phyloP scores from a whole-genome alignment of 2,329 filamentous ascomycete genomes.

The Neofusicoccum sp. region DNA sequence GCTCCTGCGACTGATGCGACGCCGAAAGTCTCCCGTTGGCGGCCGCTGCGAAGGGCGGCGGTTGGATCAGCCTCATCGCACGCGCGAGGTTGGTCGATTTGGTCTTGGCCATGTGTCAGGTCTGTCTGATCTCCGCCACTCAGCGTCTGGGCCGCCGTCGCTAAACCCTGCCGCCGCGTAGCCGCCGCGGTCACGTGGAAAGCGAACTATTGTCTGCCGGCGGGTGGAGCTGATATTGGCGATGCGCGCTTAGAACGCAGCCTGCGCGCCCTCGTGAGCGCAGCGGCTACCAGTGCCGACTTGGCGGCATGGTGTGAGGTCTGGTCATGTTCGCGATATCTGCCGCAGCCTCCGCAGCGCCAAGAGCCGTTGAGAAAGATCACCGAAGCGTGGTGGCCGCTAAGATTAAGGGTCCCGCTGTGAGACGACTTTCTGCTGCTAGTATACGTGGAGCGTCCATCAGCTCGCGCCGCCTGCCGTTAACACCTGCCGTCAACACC shows the following conservation, averaged over 20 bases:
- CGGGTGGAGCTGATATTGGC: too few relatives aligned
- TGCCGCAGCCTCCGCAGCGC: neutral
- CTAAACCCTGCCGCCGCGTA: neutral
- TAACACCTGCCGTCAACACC: neutral
- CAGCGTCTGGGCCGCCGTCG: slow-evolving; percentile 8
- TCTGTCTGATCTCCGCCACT: slow-evolving; percentile 1
- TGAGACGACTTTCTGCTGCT: neutral
- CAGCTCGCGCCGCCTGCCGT: neutral
- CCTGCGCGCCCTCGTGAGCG: neutral
- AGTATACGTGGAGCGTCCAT: neutral
- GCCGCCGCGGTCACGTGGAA: neutral
- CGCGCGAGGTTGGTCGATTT: neutral
- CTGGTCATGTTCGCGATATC: neutral
- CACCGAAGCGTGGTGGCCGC: neutral
- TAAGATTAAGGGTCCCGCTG: slow-evolving; percentile 8
- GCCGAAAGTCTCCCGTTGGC: neutral
- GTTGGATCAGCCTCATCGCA: neutral
- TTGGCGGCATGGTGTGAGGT: slow-evolving; percentile 27
- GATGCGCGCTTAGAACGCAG: neutral
- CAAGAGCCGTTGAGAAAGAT: neutral
- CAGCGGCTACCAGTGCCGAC: slow-evolving; percentile 21
- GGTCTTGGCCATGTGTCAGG: neutral
- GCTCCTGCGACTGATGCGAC: slow-evolving; percentile 1
- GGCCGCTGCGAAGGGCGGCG: neutral
- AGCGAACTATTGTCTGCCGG: too few relatives aligned